Base-by-base conservation (phyloP, 768 basidiomycete species). In the Lactarius evosmus region DNA sequence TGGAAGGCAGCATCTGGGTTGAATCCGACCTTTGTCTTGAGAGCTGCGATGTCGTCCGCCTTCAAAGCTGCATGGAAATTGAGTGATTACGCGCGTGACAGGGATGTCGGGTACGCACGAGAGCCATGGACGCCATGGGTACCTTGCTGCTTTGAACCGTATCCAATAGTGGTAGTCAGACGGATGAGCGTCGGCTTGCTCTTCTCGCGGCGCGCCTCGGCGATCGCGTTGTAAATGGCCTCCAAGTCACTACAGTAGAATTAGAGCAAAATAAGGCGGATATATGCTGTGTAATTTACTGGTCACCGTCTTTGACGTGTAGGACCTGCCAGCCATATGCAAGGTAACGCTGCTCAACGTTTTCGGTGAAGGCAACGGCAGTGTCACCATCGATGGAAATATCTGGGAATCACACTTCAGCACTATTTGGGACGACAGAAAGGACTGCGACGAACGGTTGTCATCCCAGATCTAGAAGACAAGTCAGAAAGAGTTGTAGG, bases 341-440 rank as follows among this genome's bases (percentile, higher is more conserved):
- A 73, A 86, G 78, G 82, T 95, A 97, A 61, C 95, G 87, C 73
- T 88, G 85, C 69, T 83, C 85, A 60, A 96, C 93, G 70, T 97
- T 85, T 77, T 98, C 95, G 49, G 95, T 98, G 82, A 98, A 98
- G 19, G 95, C 90, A 61, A 88, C 82, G 61, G 85, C 85, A 67
- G 95, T 98, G 77, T 93, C 85, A 67, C 95, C 95, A 73, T 98
- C 95, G 70, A 98, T 97, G 67, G 95, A 93, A 75, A 98, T 98
- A 75, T 94, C 91, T 94, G 56, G 36, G 19, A 51, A 52, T 59
- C 56, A 64, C 38, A n/a, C 55, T 69, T 63, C 67, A 64, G 38
- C 11, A 12, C 12, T 61, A 7, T 53, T 63, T 60, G 19, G 36
- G n/a, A 59, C 52, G 41, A 60, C 60, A 25, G 41, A 14, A 32